These are phyloP conservation scores for Podospora pseudocomata DNA, from an alignment of 495 filamentous ascomycete species.

Conservation along the genomic window DNA sequence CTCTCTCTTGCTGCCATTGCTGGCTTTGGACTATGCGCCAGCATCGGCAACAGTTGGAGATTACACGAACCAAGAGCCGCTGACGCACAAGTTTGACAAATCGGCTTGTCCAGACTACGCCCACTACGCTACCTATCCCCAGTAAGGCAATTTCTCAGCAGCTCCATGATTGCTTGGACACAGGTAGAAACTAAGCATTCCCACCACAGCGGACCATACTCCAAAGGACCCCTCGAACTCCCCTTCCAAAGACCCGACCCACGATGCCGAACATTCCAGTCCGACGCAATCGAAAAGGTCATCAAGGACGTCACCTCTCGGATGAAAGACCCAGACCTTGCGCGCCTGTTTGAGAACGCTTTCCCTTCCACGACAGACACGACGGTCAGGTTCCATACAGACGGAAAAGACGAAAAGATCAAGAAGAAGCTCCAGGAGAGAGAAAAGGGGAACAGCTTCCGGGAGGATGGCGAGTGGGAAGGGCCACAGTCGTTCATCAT, in stretches of 20 bases:
- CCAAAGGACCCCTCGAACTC: slow-evolving; percentile 71
- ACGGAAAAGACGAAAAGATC: slow-evolving; percentile 38
- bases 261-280: slow-evolving; percentile 85
- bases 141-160: slow-evolving; percentile 30
- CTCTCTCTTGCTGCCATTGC: slow-evolving; percentile 20
- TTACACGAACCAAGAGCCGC: slow-evolving; percentile 22
- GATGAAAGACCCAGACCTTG: slow-evolving; percentile 84
- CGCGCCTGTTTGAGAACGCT: slow-evolving; percentile 93
- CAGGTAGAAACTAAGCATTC: slow-evolving; percentile 7
- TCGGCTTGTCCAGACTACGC: slow-evolving; percentile 53
- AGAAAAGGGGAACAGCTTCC: slow-evolving; percentile 12
- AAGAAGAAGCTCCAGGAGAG: slow-evolving; percentile 21
- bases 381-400: slow-evolving; percentile 64
- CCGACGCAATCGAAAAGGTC: slow-evolving; percentile 78
- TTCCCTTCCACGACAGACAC: slow-evolving; percentile 95
- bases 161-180: neutral
- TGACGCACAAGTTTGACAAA: slow-evolving; percentile 21
- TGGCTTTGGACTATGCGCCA: slow-evolving; percentile 15
- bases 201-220: slow-evolving; percentile 61
- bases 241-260: slow-evolving; percentile 84
- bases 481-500: slow-evolving; percentile 92
- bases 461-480: slow-evolving; percentile 63
- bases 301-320: slow-evolving; percentile 74
- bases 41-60: slow-evolving; percentile 14
- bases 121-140: slow-evolving; percentile 46